Conservation (phyloP, 805 yeast species). For the Priceomyces fermenticarens region DNA sequence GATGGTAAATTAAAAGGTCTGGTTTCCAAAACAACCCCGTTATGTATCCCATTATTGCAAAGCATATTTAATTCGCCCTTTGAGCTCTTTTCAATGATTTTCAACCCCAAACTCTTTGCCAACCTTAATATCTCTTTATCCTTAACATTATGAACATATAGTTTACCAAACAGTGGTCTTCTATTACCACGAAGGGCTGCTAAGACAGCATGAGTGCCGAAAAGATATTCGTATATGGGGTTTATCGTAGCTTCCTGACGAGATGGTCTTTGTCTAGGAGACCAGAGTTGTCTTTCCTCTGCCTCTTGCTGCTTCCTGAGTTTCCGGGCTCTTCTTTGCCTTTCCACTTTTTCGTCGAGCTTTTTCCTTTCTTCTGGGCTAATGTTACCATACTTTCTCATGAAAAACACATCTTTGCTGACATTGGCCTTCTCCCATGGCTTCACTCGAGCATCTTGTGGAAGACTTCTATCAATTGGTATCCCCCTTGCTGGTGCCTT, state of each 20-base stretch:
- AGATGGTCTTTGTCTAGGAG: background rate
- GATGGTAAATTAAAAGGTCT: constrained; percentile 44
- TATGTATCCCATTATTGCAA: constrained; percentile 71
- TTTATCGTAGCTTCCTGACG: constrained; percentile 18
- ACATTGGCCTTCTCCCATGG: constrained; percentile 37
- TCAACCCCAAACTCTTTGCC: constrained; percentile 44
- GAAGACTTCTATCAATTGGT: constrained; percentile 26
- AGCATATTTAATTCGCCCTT: constrained; percentile 58
- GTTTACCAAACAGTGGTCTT: constrained; percentile 50
- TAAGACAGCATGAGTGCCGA: constrained; percentile 71
- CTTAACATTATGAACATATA: constrained; percentile 46
- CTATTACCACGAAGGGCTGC: constrained; percentile 62
- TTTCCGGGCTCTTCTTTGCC: constrained; percentile 26
- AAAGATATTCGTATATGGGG: constrained; percentile 65
- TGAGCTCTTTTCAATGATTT: constrained; percentile 30
- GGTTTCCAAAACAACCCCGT: constrained; percentile 73
- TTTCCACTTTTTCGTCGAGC: constrained; percentile 28
- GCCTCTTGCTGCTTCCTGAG: constrained; percentile 20
- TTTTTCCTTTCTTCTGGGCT: constrained; percentile 20
- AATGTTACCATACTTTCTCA: constrained; percentile 31
- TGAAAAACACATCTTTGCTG: constrained; percentile 38
- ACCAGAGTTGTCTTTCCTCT: constrained; percentile 6
- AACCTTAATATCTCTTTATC: constrained; percentile 41
- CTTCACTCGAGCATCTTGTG: constrained; percentile 16
- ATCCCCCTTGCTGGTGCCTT: background rate